phyloP scores from a whole-genome alignment of 1,284 basidiomycete species.

The Ceratobasidium sp. region DNA sequence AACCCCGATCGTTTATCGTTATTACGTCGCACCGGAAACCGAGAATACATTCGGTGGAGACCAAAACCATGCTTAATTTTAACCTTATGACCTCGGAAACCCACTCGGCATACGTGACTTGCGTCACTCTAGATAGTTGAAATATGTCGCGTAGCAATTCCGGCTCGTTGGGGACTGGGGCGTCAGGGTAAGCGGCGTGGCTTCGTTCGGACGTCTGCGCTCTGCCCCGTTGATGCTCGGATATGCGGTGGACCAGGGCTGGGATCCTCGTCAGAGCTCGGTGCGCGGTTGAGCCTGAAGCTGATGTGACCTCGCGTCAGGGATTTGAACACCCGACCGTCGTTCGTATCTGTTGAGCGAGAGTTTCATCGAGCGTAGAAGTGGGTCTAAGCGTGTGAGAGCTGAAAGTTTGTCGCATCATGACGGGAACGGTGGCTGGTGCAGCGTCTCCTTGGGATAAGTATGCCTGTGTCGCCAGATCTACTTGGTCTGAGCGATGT shows the following conservation, averaged over 20 bases:
- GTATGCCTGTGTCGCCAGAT: constrained; percentile 63
- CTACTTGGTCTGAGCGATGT: constrained; percentile 62
- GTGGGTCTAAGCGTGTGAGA: constrained; percentile 3
- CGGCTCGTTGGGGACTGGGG: constrained; percentile 22
- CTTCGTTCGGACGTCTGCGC: constrained; percentile 44
- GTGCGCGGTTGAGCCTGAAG: constrained; percentile 54
- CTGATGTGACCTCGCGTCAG: constrained; percentile 34
- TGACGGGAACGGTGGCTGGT: constrained; percentile 13
- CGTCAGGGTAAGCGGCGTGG: constrained; percentile 13
- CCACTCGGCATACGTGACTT: constrained; percentile 68
- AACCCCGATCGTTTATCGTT: too few species aligned
- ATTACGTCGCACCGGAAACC: too few species aligned
- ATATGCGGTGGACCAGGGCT: constrained; percentile 47
- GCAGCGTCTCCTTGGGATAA: constrained; percentile 67
- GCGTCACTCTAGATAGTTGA: constrained; percentile 79
- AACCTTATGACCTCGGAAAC: constrained; percentile 56
- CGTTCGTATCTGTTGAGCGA: constrained; percentile 17
- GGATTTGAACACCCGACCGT: constrained; percentile 48
- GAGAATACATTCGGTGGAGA: too few species aligned
- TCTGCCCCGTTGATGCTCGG: constrained; percentile 20
- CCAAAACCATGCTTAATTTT: background rate
- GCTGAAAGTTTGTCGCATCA: constrained; percentile 25
- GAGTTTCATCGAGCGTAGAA: background rate
- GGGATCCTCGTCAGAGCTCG: constrained; percentile 56
- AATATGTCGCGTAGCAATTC: constrained; percentile 74